Evolutionary conservation across 1,284 basidiomycete genomes (phyloP), one percentile per base, ranked within the genome.

Genomic region (Rhodotorula sp.): DNA sequence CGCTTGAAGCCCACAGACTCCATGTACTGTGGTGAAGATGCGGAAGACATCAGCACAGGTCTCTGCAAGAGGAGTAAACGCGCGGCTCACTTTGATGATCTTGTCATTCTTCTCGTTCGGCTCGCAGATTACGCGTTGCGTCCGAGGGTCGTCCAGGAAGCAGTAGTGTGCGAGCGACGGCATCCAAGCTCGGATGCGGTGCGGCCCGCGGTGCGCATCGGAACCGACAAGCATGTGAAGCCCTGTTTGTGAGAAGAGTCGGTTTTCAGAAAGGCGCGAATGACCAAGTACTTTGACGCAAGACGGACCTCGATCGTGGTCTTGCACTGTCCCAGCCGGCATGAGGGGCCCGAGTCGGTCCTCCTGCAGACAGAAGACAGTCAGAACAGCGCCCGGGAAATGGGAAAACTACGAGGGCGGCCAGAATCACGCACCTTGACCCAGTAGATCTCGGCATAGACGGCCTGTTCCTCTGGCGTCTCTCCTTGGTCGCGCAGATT

Each of bases 401-500:
- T n/a, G 18, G 20, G 46, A 20, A 2, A 33, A 30, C n/a, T 7
- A 26, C 15, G 15, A 46, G 24, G 18, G 12, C 15, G 15, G n/a
- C 17, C 2, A 33, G 24, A 15, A 42, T 42, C 37, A 42, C 56
- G 49, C 53, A 71, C 69, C 66, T 84, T 87, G 63, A 83, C 79
- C 80, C 85, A 87, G 22, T 83, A 82, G 33, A 86, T 68, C 77
- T 87, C 86, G 22, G 80, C 75, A 66, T 87, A 87, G 4, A 85
- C 86, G 77, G 86, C 86, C 58, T 82, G 77, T 75, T 86, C 84
- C 3, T 83, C 84, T 67, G 86, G 83, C 84, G 85, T 86, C 72
- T 82, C 67, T 33, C 45, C 53, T 0, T 56, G 69, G 4, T 54
- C 48, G 26, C 17, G 29, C 14, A 63, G 45, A n/a, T 45, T 45